Evolutionary conservation across 169 alveolate genomes (phyloP).

Genomic region (Theileria luwenshuni): DNA sequence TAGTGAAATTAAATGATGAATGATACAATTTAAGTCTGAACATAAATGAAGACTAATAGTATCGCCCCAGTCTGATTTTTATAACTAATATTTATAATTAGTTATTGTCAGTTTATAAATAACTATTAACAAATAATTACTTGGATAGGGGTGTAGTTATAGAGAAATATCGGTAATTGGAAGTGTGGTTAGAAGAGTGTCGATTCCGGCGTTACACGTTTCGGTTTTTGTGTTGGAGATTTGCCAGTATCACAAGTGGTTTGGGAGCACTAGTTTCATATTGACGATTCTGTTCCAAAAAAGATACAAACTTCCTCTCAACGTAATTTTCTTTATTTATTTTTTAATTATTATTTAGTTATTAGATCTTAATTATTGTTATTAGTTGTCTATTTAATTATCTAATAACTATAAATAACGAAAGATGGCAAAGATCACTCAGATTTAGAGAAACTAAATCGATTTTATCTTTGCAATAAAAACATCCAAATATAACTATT

Average conservation of each 20-base stretch:
- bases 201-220: slow-evolving; percentile 90
- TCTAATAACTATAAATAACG: background rate
- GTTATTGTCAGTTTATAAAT: slow-evolving; percentile 1
- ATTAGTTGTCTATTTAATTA: background rate
- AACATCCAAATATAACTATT: slow-evolving; percentile 13
- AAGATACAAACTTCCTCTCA: slow-evolving; percentile 89
- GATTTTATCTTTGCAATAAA: slow-evolving; percentile 69
- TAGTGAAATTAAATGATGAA: slow-evolving; percentile 66
- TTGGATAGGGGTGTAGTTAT: slow-evolving; percentile 81
- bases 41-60: slow-evolving; percentile 60
- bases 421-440: slow-evolving; percentile 59
- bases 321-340: slow-evolving; percentile 68
- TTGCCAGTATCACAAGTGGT: slow-evolving; percentile 84
- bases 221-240: slow-evolving; percentile 90
- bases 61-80: slow-evolving; percentile 83
- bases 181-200: slow-evolving; percentile 85
- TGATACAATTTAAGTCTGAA: slow-evolving; percentile 71
- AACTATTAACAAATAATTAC: background rate
- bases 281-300: slow-evolving; percentile 89
- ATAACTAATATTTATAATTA: background rate
- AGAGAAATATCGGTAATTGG: slow-evolving; percentile 96
- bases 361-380: background rate
- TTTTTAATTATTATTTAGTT: background rate
- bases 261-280: slow-evolving; percentile 86
- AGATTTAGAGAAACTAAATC: slow-evolving; percentile 45